Evolutionary conservation across 2,329 filamentous ascomycete species (phyloP).

Genomic region (Keithomyces neogunnii): DNA sequence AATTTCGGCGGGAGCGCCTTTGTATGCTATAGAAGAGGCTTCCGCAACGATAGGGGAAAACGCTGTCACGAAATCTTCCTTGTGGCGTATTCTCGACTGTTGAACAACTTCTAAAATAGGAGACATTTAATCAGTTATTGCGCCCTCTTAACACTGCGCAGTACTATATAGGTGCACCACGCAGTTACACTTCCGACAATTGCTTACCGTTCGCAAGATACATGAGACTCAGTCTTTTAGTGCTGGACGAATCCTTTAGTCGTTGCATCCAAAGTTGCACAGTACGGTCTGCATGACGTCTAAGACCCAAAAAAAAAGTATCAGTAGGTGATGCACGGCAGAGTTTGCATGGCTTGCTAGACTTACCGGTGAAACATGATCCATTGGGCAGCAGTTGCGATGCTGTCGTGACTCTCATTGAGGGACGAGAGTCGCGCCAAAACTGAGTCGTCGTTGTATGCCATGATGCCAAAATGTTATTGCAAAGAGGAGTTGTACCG

Average conservation of each 20-base stretch:
- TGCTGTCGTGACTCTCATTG: slow-evolving; percentile 96
- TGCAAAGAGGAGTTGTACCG: neutral
- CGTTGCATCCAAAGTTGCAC: slow-evolving; percentile 87
- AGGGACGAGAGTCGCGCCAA: slow-evolving; percentile 89
- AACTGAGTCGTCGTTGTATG: slow-evolving; percentile 92
- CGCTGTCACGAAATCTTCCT: slow-evolving; percentile 85
- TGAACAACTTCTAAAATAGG: slow-evolving; percentile 77
- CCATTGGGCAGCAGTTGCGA: slow-evolving; percentile 95
- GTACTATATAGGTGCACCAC: neutral
- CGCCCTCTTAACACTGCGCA: neutral
- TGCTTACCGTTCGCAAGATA: slow-evolving; percentile 86
- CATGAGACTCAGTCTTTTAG: slow-evolving; percentile 81
- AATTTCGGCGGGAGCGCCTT: slow-evolving; percentile 75
- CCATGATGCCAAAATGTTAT: slow-evolving; percentile 47
- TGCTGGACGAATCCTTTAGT: slow-evolving; percentile 76
- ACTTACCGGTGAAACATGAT: slow-evolving; percentile 94
- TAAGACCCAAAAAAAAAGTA: slow-evolving; percentile 26
- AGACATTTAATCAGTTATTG: neutral
- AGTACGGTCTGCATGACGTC: slow-evolving; percentile 85
- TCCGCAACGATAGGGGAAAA: slow-evolving; percentile 91
- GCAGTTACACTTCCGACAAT: neutral
- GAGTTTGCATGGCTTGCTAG: neutral
- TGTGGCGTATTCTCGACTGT: slow-evolving; percentile 86
- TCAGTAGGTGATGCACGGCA: neutral
- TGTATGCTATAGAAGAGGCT: slow-evolving; percentile 84